Conservation (phyloP, 306 rosid genomes). For the Biancaea sappan region DNA sequence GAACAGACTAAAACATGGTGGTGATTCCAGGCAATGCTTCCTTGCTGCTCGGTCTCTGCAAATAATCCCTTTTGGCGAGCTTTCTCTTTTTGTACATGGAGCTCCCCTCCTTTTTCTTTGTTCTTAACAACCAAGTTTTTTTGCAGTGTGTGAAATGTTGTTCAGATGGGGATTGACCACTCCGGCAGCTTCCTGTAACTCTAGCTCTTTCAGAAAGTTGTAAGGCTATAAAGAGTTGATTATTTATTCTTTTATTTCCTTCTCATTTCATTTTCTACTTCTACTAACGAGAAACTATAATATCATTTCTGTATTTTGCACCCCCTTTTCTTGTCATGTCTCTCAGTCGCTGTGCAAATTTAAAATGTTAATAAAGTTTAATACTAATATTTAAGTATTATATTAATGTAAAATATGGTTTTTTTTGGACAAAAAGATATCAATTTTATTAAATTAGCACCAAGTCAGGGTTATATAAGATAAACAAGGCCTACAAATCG, state of each 20-base stretch:
- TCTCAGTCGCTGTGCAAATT: too few species aligned
- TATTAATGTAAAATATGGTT: too few species aligned
- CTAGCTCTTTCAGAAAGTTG: neutral
- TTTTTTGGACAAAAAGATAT: too few species aligned
- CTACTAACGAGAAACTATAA: too few species aligned
- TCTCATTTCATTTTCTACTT: too few species aligned
- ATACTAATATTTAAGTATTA: too few species aligned
- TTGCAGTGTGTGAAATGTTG: slow-evolving; percentile 15
- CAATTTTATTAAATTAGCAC: too few species aligned
- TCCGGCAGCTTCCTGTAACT: slow-evolving; percentile 23
- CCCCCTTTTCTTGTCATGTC: neutral
- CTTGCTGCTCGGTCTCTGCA: slow-evolving; percentile 23
- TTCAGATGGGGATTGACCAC: slow-evolving; percentile 19
- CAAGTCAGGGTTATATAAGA: too few species aligned
- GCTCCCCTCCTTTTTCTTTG: neutral
- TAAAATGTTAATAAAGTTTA: neutral
- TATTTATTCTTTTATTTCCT: slow-evolving; percentile 9
- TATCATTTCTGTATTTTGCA: neutral
- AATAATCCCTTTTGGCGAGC: slow-evolving; percentile 39
- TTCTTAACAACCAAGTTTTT: slow-evolving; percentile 12
- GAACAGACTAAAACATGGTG: slow-evolving; percentile 61
- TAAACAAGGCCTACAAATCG: too few species aligned
- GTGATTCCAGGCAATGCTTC: slow-evolving; percentile 26
- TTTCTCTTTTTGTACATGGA: slow-evolving; percentile 23
- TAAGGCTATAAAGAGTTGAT: neutral